These are phyloP conservation scores for Insectozyma bohioensis DNA, from an alignment of 1,139 yeast species.

Conservation along the genomic window DNA sequence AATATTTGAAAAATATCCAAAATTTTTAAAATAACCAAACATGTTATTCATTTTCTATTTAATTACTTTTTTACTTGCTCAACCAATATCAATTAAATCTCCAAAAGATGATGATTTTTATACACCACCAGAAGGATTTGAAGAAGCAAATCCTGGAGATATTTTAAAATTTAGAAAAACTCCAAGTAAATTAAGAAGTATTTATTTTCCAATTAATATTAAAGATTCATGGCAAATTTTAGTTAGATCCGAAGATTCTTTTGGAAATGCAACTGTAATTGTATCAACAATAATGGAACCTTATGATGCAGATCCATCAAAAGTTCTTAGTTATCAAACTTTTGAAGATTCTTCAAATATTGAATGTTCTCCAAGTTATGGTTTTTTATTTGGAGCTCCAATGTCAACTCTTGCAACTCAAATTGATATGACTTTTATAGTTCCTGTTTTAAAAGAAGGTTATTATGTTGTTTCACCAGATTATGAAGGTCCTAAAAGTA, in stretches of 20 bases:
- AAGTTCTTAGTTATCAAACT: constrained; percentile 21
- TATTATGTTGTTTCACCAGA: constrained; percentile 28
- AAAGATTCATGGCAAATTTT: constrained; percentile 31
- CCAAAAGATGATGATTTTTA: constrained; percentile 27
- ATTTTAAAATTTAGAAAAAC: constrained; percentile 25
- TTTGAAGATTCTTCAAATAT: constrained; percentile 16
- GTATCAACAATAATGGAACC: constrained; percentile 36
- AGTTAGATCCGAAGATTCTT: constrained; percentile 31
- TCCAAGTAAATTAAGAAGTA: constrained; percentile 20
- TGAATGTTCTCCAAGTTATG: constrained; percentile 18
- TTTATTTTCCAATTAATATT: constrained; percentile 14
- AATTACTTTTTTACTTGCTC: too few species aligned
- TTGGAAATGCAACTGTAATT: constrained; percentile 31
- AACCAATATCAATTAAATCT: too few species aligned
- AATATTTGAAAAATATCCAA: too few species aligned
- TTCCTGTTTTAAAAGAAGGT: constrained; percentile 23
- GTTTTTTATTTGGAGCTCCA: constrained; percentile 14
- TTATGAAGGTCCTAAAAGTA: constrained; percentile 21
- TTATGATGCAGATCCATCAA: constrained; percentile 21
- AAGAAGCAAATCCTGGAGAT: constrained; percentile 23
- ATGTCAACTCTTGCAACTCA: constrained; percentile 15
- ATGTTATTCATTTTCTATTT: too few species aligned
- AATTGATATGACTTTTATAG: constrained; percentile 22
- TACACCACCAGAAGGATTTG: constrained; percentile 25
- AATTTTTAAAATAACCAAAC: too few species aligned